A percentile compares a stretch with the other conserved stretches of the same genome.
Evolutionary conservation across 495 filamentous ascomycete genomes (phyloP).

Genomic region (Penicillium mononematosum): DNA sequence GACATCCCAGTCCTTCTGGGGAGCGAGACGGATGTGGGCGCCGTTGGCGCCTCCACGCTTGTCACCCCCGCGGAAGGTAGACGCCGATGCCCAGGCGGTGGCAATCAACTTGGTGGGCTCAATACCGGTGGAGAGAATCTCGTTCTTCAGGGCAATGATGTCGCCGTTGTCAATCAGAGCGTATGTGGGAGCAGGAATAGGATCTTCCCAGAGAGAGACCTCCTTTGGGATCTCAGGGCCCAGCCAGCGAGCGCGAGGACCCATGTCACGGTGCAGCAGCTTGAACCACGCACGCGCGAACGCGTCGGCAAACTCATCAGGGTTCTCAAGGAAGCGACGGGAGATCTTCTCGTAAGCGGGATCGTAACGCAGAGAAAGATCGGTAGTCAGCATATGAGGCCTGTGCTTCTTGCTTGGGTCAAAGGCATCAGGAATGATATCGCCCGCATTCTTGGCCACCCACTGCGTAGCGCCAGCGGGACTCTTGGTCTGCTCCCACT

Average conservation of each 20-base stretch:
- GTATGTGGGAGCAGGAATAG: constrained; percentile 55
- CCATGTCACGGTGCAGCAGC: constrained; percentile 72
- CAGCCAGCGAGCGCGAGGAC: constrained; percentile 63
- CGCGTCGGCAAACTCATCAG: constrained; percentile 61
- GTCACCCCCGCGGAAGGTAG: constrained; percentile 70
- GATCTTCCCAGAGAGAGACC: constrained; percentile 64
- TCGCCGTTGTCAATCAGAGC: constrained; percentile 57
- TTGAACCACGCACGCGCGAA: constrained; percentile 77
- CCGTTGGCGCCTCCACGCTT: constrained; percentile 77
- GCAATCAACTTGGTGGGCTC: constrained; percentile 55
- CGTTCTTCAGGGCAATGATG: constrained; percentile 59
- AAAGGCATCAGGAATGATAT: constrained; percentile 64
- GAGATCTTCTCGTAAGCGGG: constrained; percentile 71
- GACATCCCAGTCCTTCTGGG: constrained; percentile 64
- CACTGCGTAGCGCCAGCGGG: constrained; percentile 73
- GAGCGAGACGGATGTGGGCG: constrained; percentile 68
- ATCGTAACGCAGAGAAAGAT: constrained; percentile 68
- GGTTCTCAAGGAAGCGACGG: constrained; percentile 62
- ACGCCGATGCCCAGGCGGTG: constrained; percentile 67
- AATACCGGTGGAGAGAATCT: constrained; percentile 58
- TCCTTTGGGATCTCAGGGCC: constrained; percentile 68
- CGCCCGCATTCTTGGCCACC: constrained; percentile 63
- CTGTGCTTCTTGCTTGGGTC: constrained; percentile 63
- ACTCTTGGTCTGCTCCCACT: constrained; percentile 74
- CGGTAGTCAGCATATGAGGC: constrained; percentile 67